Base-by-base conservation (phyloP, 2,329 filamentous ascomycete genomes). In the Zasmidium citrigriseum region DNA sequence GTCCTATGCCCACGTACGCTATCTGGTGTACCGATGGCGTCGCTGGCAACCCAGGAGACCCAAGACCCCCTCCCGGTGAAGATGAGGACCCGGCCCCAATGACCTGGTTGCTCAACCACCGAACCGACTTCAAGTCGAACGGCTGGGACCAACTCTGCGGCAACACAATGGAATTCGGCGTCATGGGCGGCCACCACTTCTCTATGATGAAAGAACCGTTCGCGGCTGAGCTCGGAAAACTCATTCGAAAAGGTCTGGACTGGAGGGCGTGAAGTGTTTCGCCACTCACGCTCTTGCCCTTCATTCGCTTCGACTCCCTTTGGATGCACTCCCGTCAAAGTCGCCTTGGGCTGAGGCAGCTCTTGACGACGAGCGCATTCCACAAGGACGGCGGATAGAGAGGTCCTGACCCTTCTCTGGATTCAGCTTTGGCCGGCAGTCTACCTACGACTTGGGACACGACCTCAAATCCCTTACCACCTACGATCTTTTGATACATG, bases 21-120 rank as follows among this genome's bases (percentile, higher is more conserved):
- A 85, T 91, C 65, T 91, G 88, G 86, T 89, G 87, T 68, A 84
- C 86, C 62, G 87, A 91, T 59, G 89, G 89, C 61, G 87, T 91
- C 3, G 90, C 87, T 77, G 67, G 87, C 63, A 77, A 83, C 55
- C 84, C 86, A 4, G 81, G 82, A 50, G 87, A 89, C 71, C 87
- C 86, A 44, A 80, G 84, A 46, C 87, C 87, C 78, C 67, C 87
- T 81, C 75, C 87, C 82, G 68, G 83, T 83, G 71, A 81, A 70
- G 79, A 78, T 60, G 80, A 81, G 71, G 80, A 82, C 61, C 79
- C 79, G 55, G 78, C 78, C 48, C 80, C 80, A 23, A 82, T 82
- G 80, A 81, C 74, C 67, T 91, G 89, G 83, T 76, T 91, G 54
- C 80, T 91, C 4, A 86, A 91, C 72, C 89, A 91, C 78, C 80